Evolutionary conservation across 1,284 basidiomycete genomes (phyloP).

Genomic region (Gomphus bonarii): DNA sequence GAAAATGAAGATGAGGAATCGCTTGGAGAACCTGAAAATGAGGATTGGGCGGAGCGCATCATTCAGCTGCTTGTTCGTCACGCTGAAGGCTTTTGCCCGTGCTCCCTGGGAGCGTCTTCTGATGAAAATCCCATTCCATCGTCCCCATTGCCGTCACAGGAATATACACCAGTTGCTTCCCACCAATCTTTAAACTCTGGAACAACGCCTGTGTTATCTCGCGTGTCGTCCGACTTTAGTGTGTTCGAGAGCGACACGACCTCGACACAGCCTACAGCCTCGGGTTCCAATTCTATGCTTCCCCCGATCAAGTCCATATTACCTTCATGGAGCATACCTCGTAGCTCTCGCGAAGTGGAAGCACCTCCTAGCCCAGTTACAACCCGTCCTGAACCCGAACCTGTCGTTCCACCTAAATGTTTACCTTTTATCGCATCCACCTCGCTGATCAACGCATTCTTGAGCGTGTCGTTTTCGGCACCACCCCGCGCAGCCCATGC

Average conservation of each 20-base stretch:
- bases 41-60: background rate
- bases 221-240: background rate
- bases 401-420: conserved; percentile 15
- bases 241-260: background rate
- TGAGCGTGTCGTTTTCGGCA: conserved; percentile 53
- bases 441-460: conserved; percentile 57
- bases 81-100: background rate
- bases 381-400: conserved; percentile 12
- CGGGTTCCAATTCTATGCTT: background rate
- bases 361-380: background rate
- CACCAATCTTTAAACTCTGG: background rate
- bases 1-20: conserved; percentile 17
- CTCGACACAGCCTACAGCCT: background rate
- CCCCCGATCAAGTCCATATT: conserved; percentile 4
- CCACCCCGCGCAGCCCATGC: conserved; percentile 40
- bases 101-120: background rate
- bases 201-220: background rate
- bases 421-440: conserved; percentile 39
- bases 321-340: conserved; percentile 3
- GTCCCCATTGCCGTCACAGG: background rate
- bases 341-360: background rate
- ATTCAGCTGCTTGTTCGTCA: conserved; percentile 1
- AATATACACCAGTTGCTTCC: background rate
- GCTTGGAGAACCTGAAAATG: background rate
- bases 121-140: background rate